Evolutionary conservation across 2,329 filamentous ascomycete species (phyloP), one percentile per base, ranked within the genome.

Genomic region (Septoria linicola): DNA sequence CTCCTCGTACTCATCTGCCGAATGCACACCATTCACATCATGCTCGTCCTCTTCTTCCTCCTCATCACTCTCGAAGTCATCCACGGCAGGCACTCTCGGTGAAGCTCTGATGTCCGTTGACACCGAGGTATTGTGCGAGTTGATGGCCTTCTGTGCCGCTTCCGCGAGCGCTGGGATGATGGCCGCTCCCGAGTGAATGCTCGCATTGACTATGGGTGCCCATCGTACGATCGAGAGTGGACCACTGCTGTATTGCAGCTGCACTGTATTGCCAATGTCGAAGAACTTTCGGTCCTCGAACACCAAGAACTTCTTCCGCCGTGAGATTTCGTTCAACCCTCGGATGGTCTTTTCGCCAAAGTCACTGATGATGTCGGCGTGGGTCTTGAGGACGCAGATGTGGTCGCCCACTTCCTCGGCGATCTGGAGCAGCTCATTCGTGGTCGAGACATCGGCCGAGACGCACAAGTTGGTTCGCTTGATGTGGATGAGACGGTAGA

Each of bases 341-440:
- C 71, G 61, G 14, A 77, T 76, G 1, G 80, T 82, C 51, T 78
- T 73, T 53, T 79, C 76, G 11, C 74, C 76, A 73, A 80, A 84
- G 66, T 84, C 81, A 55, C 77, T 74, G 59, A 84, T 77, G 45
- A 81, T 81, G 66, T 84, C 81, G 49, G 79, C 80, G 62, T 83
- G 80, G 3, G 82, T 79, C 66, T 83, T 81, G 49, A 84, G 71
- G 21, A 83, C 67, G 58, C 79, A 81, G 51, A 84, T 83, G 54
- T 78, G 75, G 58, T 82, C 80, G 53, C 81, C 81, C 13, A 83
- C 73, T 30, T 81, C 75, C 55, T 80, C 76, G 23, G 80, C 80
- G 8, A 84, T 69, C 36, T 72, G 70, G 14, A 84, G 66, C 14
- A 84, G 73, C 58, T 79, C 73, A 44, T 75, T 73, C 8, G 80